These are phyloP conservation scores for Lachancea mirantina DNA, from an alignment of 805 yeast genomes.

Conservation along the genomic window DNA sequence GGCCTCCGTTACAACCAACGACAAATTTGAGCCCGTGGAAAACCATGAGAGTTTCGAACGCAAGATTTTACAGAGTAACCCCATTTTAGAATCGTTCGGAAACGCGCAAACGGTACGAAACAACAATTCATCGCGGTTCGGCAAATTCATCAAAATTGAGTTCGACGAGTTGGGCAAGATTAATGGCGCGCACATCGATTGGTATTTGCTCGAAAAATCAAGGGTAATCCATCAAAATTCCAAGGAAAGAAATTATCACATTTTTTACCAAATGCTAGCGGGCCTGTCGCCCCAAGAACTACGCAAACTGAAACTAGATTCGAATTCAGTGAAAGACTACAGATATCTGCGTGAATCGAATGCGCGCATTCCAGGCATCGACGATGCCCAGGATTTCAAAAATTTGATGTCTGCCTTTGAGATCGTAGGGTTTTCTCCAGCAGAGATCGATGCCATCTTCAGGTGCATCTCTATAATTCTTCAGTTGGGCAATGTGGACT, in stretches of 20 bases:
- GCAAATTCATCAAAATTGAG: conserved; percentile 87
- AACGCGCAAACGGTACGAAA: conserved; percentile 93
- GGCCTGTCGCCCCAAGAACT: conserved; percentile 55
- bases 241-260: conserved; percentile 85
- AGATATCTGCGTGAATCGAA: conserved; percentile 52
- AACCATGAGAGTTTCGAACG: conserved; percentile 53
- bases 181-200: conserved; percentile 86
- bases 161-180: conserved; percentile 59
- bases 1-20: conserved; percentile 58
- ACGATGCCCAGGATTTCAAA: conserved; percentile 65
- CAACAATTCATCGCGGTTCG: conserved; percentile 92
- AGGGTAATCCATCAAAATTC: conserved; percentile 73
- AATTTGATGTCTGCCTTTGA: conserved; percentile 59
- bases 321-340: conserved; percentile 19
- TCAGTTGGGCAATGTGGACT: conserved; percentile 79
- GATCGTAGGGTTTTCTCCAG: conserved; percentile 58
- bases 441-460: conserved; percentile 53
- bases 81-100: conserved; percentile 92
- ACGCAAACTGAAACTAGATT: conserved; percentile 37
- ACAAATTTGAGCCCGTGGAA: conserved; percentile 12
- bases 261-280: conserved; percentile 77
- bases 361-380: conserved; percentile 58
- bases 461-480: conserved; percentile 66
- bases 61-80: conserved; percentile 88
- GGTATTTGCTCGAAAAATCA: conserved; percentile 90